Evolutionary conservation across 2,329 filamentous ascomycete genomes (phyloP).

Genomic region (Ceratocystis albifundus): DNA sequence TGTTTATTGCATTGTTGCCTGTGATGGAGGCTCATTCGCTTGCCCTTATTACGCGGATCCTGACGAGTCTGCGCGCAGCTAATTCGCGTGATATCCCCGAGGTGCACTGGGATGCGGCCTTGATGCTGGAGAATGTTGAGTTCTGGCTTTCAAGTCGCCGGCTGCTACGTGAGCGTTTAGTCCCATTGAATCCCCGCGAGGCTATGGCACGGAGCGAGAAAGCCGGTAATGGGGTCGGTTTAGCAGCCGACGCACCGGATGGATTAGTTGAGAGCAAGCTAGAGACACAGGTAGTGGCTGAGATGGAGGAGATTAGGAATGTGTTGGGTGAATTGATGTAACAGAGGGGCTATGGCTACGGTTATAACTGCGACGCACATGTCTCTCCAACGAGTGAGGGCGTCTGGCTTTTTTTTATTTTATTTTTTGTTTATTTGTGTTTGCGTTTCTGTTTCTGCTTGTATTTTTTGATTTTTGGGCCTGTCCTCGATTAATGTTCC

Average conservation of each 20-base stretch:
- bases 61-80: conserved; percentile 52
- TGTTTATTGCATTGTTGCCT: conserved; percentile 60
- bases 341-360: background rate
- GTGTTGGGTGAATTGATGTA: conserved; percentile 45
- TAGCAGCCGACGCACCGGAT: background rate
- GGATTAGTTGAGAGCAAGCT: conserved; percentile 47
- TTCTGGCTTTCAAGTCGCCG: conserved; percentile 62
- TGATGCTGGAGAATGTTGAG: conserved; percentile 70
- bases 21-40: conserved; percentile 70
- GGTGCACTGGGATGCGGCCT: conserved; percentile 61
- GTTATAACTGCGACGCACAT: too few species aligned
- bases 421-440: too few species aligned
- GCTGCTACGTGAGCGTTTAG: conserved; percentile 58
- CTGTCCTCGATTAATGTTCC: background rate
- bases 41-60: conserved; percentile 60
- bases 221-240: conserved; percentile 28
- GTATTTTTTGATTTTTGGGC: background rate
- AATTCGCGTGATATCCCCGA: conserved; percentile 59
- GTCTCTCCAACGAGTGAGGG: background rate
- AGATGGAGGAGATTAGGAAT: conserved; percentile 51
- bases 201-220: conserved; percentile 44
- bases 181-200: conserved; percentile 63
- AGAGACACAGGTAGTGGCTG: conserved; percentile 62
- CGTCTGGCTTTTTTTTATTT: conserved; percentile 5
- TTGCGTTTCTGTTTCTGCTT: background rate